phyloP scores from a whole-genome alignment of 169 alveolate species.

The Cryptosporidium sp. region DNA sequence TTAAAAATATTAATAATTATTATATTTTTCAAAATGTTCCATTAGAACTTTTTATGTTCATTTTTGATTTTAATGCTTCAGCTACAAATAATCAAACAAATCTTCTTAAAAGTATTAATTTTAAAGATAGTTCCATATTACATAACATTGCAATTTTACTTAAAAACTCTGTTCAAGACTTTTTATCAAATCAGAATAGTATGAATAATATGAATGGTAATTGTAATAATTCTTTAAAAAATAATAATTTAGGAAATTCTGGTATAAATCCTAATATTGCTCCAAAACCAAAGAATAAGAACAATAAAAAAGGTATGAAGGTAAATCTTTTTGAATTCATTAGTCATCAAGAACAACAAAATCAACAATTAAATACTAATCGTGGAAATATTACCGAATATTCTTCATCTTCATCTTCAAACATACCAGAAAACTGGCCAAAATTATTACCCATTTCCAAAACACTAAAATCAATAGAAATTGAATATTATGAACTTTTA shows the following conservation, averaged over 20 bases:
- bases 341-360: constrained; percentile 6
- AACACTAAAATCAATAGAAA: constrained; percentile 35
- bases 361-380: neutral
- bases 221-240: neutral
- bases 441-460: constrained; percentile 12
- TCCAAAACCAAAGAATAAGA: constrained; percentile 2
- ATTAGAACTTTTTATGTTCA: neutral
- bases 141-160: constrained; percentile 28
- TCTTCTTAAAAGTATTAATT: constrained; percentile 5
- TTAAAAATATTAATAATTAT: constrained; percentile 16
- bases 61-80: constrained; percentile 3
- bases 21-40: constrained; percentile 43
- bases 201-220: neutral
- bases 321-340: constrained; percentile 48
- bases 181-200: neutral
- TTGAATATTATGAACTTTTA: constrained; percentile 47
- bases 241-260: neutral
- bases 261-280: neutral
- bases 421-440: neutral
- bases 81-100: neutral
- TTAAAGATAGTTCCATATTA: constrained; percentile 14
- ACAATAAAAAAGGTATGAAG: constrained; percentile 23
- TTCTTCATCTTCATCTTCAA: neutral
- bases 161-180: neutral
- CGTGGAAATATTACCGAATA: neutral